Conservation (phyloP, 805 yeast species). For the Nakazawaea wyomingensis region DNA sequence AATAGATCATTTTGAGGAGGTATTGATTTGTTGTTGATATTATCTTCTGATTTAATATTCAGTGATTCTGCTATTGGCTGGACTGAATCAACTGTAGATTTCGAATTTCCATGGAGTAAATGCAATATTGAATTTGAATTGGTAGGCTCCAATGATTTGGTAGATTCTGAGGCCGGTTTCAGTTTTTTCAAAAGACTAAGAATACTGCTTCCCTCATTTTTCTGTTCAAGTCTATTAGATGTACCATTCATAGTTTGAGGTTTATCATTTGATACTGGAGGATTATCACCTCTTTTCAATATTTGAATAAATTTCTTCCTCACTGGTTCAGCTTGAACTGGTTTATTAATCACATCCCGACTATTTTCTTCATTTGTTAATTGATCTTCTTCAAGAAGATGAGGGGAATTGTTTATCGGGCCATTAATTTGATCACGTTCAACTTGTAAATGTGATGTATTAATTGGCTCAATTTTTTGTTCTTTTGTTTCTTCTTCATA, state of each 20-base stretch:
- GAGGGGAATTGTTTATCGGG: too few species aligned
- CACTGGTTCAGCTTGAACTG: not conserved
- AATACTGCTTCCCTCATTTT: not conserved
- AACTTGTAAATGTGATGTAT: too few species aligned
- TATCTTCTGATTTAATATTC: too few species aligned
- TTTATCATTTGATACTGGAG: not conserved
- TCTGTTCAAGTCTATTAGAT: not conserved
- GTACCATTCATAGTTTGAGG: not conserved
- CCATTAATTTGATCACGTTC: too few species aligned
- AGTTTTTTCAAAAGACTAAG: not conserved
- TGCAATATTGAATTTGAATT: not conserved
- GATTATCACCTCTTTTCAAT: slow-evolving; percentile 4
- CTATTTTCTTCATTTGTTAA: too few species aligned
- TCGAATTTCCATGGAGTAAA: not conserved
- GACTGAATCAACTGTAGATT: too few species aligned
- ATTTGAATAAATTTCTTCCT: slow-evolving; percentile 4
- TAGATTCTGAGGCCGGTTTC: not conserved
- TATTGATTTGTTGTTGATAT: too few species aligned
- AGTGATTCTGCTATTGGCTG: too few species aligned
- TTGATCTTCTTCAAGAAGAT: too few species aligned
- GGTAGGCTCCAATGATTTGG: not conserved
- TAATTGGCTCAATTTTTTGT: too few species aligned
- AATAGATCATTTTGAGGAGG: not conserved
- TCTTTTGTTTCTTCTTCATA: not conserved
- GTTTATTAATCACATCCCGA: too few species aligned